phyloP scores from a whole-genome alignment of 495 filamentous ascomycete genomes.

The Hypoxylon cercidicola region DNA sequence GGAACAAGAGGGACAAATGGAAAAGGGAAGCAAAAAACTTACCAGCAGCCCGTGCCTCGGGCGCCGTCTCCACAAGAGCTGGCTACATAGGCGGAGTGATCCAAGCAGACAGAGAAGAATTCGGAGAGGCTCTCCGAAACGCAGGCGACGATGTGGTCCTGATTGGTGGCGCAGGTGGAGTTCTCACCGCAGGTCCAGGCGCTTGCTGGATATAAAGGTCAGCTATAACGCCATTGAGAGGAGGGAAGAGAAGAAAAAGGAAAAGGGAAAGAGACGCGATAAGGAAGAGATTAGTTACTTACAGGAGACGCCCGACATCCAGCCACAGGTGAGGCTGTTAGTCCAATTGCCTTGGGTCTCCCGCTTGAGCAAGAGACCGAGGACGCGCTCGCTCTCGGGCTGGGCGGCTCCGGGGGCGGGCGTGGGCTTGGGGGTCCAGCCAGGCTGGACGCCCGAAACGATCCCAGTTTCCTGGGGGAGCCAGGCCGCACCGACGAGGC shows the following conservation, averaged over 20 bases:
- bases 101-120: constrained; percentile 50
- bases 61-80: constrained; percentile 39
- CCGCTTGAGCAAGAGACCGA: constrained; percentile 29
- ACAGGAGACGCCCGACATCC: constrained; percentile 39
- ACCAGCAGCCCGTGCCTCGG: constrained; percentile 53
- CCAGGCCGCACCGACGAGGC: constrained; percentile 26
- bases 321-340: constrained; percentile 47
- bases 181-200: constrained; percentile 38
- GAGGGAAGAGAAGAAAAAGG: neutral
- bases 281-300: constrained; percentile 28
- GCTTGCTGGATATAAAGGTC: constrained; percentile 23
- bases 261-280: neutral
- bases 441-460: neutral
- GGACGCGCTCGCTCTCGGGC: constrained; percentile 13
- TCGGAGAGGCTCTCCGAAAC: constrained; percentile 25
- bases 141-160: constrained; percentile 48
- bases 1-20: neutral
- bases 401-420: constrained; percentile 20
- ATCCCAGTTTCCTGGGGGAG: constrained; percentile 29
- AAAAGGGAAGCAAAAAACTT: constrained; percentile 21
- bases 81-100: constrained; percentile 42
- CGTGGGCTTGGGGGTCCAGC: constrained; percentile 45
- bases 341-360: constrained; percentile 46
- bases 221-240: constrained; percentile 4
- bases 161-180: constrained; percentile 46